phyloP scores from a whole-genome alignment of 1,284 basidiomycete species.

The Takashimella tepidaria region DNA sequence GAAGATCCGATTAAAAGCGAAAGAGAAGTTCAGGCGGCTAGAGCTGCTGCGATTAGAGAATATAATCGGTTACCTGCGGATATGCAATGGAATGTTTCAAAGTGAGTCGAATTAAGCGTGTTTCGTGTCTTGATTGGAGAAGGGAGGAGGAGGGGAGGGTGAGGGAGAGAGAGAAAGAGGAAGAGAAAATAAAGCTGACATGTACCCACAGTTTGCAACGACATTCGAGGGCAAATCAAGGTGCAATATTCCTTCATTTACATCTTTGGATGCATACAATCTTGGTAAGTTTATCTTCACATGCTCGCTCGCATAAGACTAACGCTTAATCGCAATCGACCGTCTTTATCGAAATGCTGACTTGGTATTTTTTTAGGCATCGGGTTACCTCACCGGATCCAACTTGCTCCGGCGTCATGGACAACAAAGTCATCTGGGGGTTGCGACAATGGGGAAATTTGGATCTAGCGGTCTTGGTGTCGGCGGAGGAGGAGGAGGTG shows the following conservation, averaged over 20 bases:
- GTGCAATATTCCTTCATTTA: slow-evolving; percentile 23
- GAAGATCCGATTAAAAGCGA: slow-evolving; percentile 1
- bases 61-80: slow-evolving; percentile 25
- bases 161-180: too few relatives aligned
- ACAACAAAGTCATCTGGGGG: background rate
- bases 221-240: slow-evolving; percentile 16
- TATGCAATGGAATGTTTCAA: slow-evolving; percentile 31
- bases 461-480: too few relatives aligned
- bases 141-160: too few relatives aligned
- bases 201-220: slow-evolving; percentile 17
- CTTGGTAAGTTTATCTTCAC: slow-evolving; percentile 11
- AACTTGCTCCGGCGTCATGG: slow-evolving; percentile 1
- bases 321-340: background rate
- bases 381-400: slow-evolving; percentile 15
- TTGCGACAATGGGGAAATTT: too few relatives aligned
- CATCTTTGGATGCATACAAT: slow-evolving; percentile 37
- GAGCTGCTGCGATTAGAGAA: slow-evolving; percentile 14
- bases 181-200: slow-evolving; percentile 5
- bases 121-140: too few relatives aligned
- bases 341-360: background rate
- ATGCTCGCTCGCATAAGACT: background rate
- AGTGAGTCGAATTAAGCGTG: slow-evolving; percentile 12
- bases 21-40: slow-evolving; percentile 6
- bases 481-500: slow-evolving; percentile 3
- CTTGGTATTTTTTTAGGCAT: slow-evolving; percentile 5